Conservation (phyloP, 148 eudicot genomes). For the Drosera capensis region DNA sequence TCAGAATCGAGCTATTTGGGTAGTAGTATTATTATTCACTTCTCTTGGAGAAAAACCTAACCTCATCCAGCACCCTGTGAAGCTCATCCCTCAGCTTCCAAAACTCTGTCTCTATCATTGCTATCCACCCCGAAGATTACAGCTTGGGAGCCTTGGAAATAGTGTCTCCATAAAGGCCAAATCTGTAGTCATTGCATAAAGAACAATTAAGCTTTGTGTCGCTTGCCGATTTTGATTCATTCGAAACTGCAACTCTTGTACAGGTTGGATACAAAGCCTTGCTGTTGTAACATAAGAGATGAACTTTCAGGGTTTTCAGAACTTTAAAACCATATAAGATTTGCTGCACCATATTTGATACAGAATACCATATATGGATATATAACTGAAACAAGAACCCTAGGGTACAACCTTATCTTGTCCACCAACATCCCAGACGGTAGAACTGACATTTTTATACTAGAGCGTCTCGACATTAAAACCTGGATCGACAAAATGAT, state of each 20-base stretch:
- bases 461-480: slow-evolving; percentile 84
- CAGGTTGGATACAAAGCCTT: too few species aligned
- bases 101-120: slow-evolving; percentile 37
- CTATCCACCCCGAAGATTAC: slow-evolving; percentile 48
- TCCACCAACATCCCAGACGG: slow-evolving; percentile 93
- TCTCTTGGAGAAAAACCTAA: slow-evolving; percentile 2
- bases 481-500: slow-evolving; percentile 22
- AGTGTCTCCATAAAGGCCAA: slow-evolving; percentile 63
- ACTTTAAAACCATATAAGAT: too few species aligned
- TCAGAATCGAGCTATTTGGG: neutral
- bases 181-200: slow-evolving; percentile 23
- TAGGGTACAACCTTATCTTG: slow-evolving; percentile 95
- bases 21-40: neutral
- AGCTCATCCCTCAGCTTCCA: slow-evolving; percentile 54
- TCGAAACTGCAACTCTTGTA: too few species aligned
- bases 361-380: too few species aligned
- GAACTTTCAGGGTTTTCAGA: too few species aligned
- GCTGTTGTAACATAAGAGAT: too few species aligned
- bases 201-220: neutral
- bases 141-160: slow-evolving; percentile 49
- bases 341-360: too few species aligned
- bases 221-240: slow-evolving; percentile 2
- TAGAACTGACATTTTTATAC: slow-evolving; percentile 66
- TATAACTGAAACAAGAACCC: too few species aligned
- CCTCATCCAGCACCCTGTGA: slow-evolving; percentile 43